Evolutionary conservation across 148 eudicot species (phyloP), one percentile per base, ranked within the genome.

Genomic region (Rheum nobile): DNA sequence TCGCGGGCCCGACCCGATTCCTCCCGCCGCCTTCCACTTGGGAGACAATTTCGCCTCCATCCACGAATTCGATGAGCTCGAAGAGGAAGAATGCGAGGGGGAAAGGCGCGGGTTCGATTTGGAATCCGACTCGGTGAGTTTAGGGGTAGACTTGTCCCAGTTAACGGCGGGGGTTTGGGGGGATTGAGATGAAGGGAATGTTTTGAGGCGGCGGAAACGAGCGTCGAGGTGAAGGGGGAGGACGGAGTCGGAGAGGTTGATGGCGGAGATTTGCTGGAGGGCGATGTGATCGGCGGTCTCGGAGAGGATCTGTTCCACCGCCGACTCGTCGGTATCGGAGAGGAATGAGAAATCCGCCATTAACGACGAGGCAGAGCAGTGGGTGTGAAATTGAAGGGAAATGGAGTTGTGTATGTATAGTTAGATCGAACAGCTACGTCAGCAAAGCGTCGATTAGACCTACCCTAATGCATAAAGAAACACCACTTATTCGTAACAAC

Each of bases 181-280:
- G 24, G 16, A 48, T 38, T 76, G 43, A 44, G 75, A 71, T 26
- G 77, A 77, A 39, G 84, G 87, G 79, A 93, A 85, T 6, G 96
- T 83, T 83, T 93, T 93, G 85, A 93, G 98, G 28, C 79, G 82
- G 28, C 79, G 86, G 26, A 91, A 93, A 8, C 97, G 92, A 54
- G 80, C 77, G 78, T 91, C 97, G 47, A 93, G 89, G 78, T 89
- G 81, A 75, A 83, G 48, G 6, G 98, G 98, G 52, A 93, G 92
- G 41, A 71, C 84, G 3, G 97, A 83, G 47, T 89, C 82, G 35
- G 97, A 81, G 74, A 87, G 85, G 69, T 93, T 93, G 19, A 91
- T 81, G 55, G 87, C 87, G 6, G 98, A 89, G 38, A 93, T 79
- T 77, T 93, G 97, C 48, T 93, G 78, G 59, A 93, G 89, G 77